Base-by-base conservation (phyloP, 257 asterid genomes). In the Nemophila menziesii region DNA sequence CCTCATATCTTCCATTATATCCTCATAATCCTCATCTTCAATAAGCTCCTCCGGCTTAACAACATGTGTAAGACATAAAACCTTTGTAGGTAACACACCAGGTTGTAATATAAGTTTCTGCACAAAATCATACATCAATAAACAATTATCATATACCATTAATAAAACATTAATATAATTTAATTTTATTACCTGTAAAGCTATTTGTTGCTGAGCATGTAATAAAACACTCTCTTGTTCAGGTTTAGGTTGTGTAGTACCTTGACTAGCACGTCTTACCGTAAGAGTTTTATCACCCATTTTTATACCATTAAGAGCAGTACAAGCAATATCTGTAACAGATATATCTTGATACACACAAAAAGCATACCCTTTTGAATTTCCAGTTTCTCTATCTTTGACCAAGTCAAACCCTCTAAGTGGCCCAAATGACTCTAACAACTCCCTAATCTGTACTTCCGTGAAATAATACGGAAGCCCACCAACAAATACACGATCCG, bases 261-360 rank as follows among this genome's bases (percentile, higher is more conserved):
- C 99, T 59, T 81, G 94, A 68, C 78, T 85, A 23, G 99, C 99
- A 55, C 94, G 99, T 48, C 94, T 71, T 20, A 90, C 96, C 22
- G 94, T 90, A 54, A 90, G 94, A 4, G 96, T 85, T 67, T 90
- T 85, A 58, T 90, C 96, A 5, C 96, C 99, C 96, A 90, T 85
- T 68, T 85, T 90, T 51, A 90, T 90, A 51, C 99, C 99, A 60
- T 90, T 90, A 39, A 90, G 94, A 59, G 96, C 96, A 48, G 92
- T 89, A 64, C 99, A 90, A 43, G 99, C 96, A 65, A 90, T 85
- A 69, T 90, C 96, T 14, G 99, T 90, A 43, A 90, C 96, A 8
- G 96, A 74, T 33, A 79, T 59, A 58, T 90, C 99, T 52, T 75
- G 77, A 58, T 85, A 90, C 46, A 90, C 96, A 71, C 99, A 90